Evolutionary conservation across 495 filamentous ascomycete species (phyloP), one percentile per base, ranked within the genome.

Genomic region (Aspergillus kassunensis): DNA sequence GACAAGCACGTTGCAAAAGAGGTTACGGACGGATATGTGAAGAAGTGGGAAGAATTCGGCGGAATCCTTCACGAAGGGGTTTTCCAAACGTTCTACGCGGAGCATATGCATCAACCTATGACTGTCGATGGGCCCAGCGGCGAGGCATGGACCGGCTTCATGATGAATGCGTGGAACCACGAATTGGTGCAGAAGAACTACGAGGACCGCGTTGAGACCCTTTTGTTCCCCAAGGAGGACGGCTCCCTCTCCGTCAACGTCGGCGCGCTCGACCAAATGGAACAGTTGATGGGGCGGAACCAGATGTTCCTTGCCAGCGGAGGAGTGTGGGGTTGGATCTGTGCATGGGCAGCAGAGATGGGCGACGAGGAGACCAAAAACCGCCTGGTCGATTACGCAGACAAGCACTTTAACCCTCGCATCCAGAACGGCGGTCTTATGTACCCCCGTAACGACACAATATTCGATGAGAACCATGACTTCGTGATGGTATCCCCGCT

Each of bases 161-260:
- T 49, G 19, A 49, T 49, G 45, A 37, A 49, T 20, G 45, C 45
- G 1, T 49, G 45, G 45, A 49, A 49, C 24, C 33, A 39, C 45
- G 35, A 49, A 7, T n/a, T 49, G 6, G 45, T 49, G 0, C 33
- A 49, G 11, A 20, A 27, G 11, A 16, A 15, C 45, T 49, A 49
- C 21, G 33, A 49, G 5, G 15, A 36, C 2, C 45, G 45, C 2
- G 4, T 39, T 9, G 20, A 39, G 7, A 10, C 6, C 2, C 21
- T 27, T 13, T 1, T 49, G 1, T 7, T 16, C 21, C 3, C 33
- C 1, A 10, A 25, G 24, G 13, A 15, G 1, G 45, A 49, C 24
- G 45, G 45, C 2, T 15, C 45, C 13, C 12, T 49, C 13, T 49
- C 45, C 2, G 45, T 39, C 4, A 36, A 37, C 5, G 16, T 16